Percentiles rank a stretch among this genome's conserved stretches.
phyloP scores from a whole-genome alignment of 78 protist genomes.

The Dictyostelium discoideum region DNA sequence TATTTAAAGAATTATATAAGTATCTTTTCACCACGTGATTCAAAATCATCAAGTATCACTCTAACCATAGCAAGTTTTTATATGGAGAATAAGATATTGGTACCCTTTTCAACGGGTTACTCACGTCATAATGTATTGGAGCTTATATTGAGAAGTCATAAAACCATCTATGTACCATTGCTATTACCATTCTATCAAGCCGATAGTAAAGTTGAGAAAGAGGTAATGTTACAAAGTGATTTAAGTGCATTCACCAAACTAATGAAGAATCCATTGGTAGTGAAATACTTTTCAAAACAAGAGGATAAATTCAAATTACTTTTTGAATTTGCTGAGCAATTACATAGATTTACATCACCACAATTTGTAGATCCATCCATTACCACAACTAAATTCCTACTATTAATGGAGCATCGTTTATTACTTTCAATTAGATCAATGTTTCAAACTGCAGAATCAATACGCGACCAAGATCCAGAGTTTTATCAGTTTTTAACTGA shows the following conservation, averaged over 20 bases:
- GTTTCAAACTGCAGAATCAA: not conserved
- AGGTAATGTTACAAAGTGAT: constrained; percentile 67
- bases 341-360: constrained; percentile 52
- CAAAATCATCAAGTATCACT: constrained; percentile 9
- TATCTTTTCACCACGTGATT: constrained; percentile 65
- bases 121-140: constrained; percentile 40
- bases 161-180: constrained; percentile 29
- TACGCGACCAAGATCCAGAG: not conserved
- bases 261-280: constrained; percentile 26
- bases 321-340: constrained; percentile 36
- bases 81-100: constrained; percentile 3
- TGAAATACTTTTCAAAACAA: not conserved
- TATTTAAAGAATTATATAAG: constrained; percentile 59
- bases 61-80: constrained; percentile 15
- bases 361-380: constrained; percentile 70
- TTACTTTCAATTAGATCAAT: not conserved
- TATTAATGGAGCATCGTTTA: constrained; percentile 23
- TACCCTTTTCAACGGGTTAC: constrained; percentile 65
- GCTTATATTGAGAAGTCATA: constrained; percentile 18
- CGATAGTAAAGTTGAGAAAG: constrained; percentile 47
- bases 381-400: constrained; percentile 30
- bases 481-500: not conserved
- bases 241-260: not conserved
- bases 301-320: not conserved
- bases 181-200: constrained; percentile 65